Evolutionary conservation across 345 rosid species (phyloP).

Genomic region (Salix caprea): DNA sequence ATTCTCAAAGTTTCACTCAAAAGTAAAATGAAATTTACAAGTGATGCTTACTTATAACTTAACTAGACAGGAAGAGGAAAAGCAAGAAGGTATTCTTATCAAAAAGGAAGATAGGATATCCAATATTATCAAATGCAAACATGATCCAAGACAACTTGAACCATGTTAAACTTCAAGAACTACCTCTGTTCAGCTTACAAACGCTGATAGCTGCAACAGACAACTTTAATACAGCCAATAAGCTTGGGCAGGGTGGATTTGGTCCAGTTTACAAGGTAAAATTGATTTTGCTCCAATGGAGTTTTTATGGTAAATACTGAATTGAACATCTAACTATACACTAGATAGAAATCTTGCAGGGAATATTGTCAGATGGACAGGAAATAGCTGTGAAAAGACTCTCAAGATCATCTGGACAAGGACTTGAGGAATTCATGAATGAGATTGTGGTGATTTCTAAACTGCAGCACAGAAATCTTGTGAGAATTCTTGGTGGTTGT

Average conservation of each 20-base stretch:
- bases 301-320: not conserved
- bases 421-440: conserved; percentile 35
- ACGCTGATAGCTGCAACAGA: conserved; percentile 27
- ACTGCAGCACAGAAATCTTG: conserved; percentile 41
- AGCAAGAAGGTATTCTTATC: too few species aligned
- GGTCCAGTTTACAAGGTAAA: conserved; percentile 41
- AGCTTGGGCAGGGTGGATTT: conserved; percentile 44
- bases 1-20: too few species aligned
- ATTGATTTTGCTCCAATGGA: not conserved
- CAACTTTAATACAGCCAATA: conserved; percentile 21
- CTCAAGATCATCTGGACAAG: conserved; percentile 26
- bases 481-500: conserved; percentile 32
- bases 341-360: not conserved
- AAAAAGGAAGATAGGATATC: too few species aligned
- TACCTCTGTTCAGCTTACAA: conserved; percentile 23
- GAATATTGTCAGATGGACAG: conserved; percentile 23
- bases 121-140: too few species aligned
- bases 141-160: not conserved
- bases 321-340: not conserved
- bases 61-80: too few species aligned
- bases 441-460: conserved; percentile 38
- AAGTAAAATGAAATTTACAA: too few species aligned
- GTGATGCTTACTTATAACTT: too few species aligned
- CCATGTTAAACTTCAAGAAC: conserved; percentile 19
- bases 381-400: conserved; percentile 42